Percentiles rank a stretch among this genome's conserved stretches.
Evolutionary conservation across 805 yeast species (phyloP).

Genomic region (Ogataea pini): DNA sequence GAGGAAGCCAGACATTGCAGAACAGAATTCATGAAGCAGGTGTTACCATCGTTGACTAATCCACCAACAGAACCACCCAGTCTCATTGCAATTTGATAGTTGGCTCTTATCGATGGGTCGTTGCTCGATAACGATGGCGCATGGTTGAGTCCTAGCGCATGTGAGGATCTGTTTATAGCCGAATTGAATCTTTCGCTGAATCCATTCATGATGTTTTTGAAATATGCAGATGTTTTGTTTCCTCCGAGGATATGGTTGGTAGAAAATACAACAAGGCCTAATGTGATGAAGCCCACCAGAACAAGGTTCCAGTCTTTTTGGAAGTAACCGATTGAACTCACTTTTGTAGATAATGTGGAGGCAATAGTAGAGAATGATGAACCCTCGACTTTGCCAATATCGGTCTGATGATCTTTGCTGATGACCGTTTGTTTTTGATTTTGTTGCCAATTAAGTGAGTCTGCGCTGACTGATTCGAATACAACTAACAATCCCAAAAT

Average conservation of each 20-base stretch:
- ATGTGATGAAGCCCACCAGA: conserved; percentile 19
- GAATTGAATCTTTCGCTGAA: conserved; percentile 24
- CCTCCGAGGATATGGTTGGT: conserved; percentile 15
- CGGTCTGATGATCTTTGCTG: background rate
- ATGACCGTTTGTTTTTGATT: background rate
- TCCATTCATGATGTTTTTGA: conserved; percentile 18
- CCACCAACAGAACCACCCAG: conserved; percentile 84
- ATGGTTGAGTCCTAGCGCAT: conserved; percentile 18
- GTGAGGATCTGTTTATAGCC: conserved; percentile 20
- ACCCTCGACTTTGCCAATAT: conserved; percentile 2
- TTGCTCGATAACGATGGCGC: conserved; percentile 10
- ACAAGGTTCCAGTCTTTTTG: conserved; percentile 21
- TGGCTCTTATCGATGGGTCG: conserved; percentile 24
- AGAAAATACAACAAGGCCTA: conserved; percentile 22
- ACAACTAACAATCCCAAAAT: background rate
- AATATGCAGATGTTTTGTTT: conserved; percentile 1
- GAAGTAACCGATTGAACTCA: conserved; percentile 10
- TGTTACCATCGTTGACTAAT: conserved; percentile 84
- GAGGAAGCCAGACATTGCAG: conserved; percentile 82
- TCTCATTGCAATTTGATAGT: conserved; percentile 42
- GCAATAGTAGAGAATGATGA: conserved; percentile 1
- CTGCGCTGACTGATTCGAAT: background rate
- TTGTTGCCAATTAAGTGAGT: background rate
- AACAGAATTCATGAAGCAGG: conserved; percentile 93
- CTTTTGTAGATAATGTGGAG: conserved; percentile 7